These are phyloP conservation scores for Calonectria leucothoes DNA, from an alignment of 2,329 filamentous ascomycete genomes.

Conservation along the genomic window DNA sequence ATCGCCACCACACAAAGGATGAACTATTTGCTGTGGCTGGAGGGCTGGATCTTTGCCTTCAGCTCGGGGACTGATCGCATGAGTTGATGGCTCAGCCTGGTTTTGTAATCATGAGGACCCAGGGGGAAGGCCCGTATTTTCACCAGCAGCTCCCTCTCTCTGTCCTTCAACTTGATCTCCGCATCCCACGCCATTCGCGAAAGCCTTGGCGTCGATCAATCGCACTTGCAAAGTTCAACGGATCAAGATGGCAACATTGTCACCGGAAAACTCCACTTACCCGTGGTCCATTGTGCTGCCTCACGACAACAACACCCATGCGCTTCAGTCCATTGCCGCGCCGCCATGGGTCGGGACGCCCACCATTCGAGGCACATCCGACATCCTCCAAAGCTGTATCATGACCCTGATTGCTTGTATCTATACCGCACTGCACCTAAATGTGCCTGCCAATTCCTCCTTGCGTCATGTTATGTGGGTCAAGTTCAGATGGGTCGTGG, in stretches of 20 bases:
- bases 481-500: slow-evolving; percentile 45
- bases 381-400: slow-evolving; percentile 49
- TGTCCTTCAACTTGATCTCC: not conserved
- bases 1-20: not conserved
- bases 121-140: not conserved
- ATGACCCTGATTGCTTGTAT: slow-evolving; percentile 50
- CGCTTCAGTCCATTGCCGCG: not conserved
- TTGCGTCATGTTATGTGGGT: slow-evolving; percentile 8
- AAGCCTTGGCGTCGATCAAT: not conserved
- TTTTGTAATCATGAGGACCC: not conserved
- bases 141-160: not conserved
- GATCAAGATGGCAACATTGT: not conserved
- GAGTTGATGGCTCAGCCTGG: not conserved
- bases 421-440: slow-evolving; percentile 51
- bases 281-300: not conserved
- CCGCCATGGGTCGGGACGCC: slow-evolving; percentile 24
- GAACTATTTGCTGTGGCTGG: not conserved
- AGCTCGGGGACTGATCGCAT: not conserved
- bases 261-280: not conserved
- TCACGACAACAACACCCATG: not conserved
- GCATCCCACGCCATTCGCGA: not conserved
- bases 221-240: not conserved
- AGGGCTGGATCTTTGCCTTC: not conserved
- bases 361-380: slow-evolving; percentile 43
- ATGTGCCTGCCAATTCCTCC: slow-evolving; percentile 40